phyloP scores from a whole-genome alignment of 129 eudicot species.

The Tagetes patula region DNA sequence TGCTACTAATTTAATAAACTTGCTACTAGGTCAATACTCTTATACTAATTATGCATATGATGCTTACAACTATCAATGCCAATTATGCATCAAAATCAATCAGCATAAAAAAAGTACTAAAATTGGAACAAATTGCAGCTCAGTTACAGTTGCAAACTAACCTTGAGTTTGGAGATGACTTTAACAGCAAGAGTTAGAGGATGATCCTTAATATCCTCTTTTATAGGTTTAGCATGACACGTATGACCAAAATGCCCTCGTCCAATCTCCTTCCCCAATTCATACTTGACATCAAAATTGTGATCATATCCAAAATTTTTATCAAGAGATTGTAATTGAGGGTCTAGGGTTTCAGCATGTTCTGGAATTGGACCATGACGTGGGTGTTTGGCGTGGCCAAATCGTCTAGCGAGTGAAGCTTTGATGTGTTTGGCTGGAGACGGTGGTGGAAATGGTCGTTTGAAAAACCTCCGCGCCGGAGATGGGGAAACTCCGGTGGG shows the following conservation, averaged over 20 bases:
- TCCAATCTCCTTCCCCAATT: constrained; percentile 88
- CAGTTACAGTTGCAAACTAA: no score
- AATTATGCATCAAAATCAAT: no score
- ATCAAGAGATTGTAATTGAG: no score
- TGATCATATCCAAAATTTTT: no score
- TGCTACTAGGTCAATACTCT: no score
- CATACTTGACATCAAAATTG: constrained; percentile 49
- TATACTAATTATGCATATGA: no score
- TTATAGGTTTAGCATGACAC: constrained; percentile 65
- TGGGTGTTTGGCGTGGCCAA: constrained; percentile 49
- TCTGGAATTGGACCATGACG: not conserved
- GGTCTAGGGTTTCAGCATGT: no score
- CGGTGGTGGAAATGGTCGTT: constrained; percentile 84
- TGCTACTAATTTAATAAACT: no score
- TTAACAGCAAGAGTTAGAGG: constrained; percentile 61
- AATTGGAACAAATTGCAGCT: not conserved
- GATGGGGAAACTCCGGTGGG: constrained; percentile 79
- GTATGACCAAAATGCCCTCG: constrained; percentile 98
- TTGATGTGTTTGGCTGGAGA: constrained; percentile 82
- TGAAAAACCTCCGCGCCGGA: constrained; percentile 66
- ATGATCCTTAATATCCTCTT: constrained; percentile 72
- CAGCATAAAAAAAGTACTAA: not conserved
- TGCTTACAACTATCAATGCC: no score
- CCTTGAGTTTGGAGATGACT: constrained; percentile 82
- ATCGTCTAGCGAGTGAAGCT: constrained; percentile 64